Percentiles rank a stretch among this genome's conserved stretches.
phyloP scores from a whole-genome alignment of 163 green algal genomes.

The Prototheca cutis region DNA sequence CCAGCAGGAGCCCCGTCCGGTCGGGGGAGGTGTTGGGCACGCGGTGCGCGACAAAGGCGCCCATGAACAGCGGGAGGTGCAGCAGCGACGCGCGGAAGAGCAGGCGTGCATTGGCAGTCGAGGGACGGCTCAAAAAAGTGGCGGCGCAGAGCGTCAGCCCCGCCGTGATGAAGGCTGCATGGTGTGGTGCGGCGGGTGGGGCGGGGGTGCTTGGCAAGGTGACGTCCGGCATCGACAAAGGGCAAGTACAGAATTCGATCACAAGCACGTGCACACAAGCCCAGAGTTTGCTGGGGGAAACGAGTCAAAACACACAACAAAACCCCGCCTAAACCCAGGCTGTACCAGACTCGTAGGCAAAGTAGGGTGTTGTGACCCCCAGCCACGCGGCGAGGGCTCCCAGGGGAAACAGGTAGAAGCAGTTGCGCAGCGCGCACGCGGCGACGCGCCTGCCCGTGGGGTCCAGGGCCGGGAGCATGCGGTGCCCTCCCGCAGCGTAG shows the following conservation, averaged over 20 bases:
- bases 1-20: constrained; percentile 12
- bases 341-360: constrained; percentile 31
- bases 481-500: constrained; percentile 83
- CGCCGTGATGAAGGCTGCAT: constrained; percentile 28
- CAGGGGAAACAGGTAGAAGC: constrained; percentile 72
- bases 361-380: constrained; percentile 34
- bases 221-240: too few species aligned
- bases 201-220: too few species aligned
- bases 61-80: constrained; percentile 84
- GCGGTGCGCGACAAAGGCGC: constrained; percentile 66
- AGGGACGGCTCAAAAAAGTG: constrained; percentile 30
- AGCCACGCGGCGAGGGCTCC: constrained; percentile 45
- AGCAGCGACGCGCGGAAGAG: constrained; percentile 83
- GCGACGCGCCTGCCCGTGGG: constrained; percentile 69
- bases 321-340: too few species aligned
- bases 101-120: constrained; percentile 45
- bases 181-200: too few species aligned
- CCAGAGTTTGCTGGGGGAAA: too few species aligned
- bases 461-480: constrained; percentile 84
- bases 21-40: constrained; percentile 40
- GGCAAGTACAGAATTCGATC: too few species aligned
- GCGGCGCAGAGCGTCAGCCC: constrained; percentile 27
- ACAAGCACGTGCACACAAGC: too few species aligned
- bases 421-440: constrained; percentile 75
- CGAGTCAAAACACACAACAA: too few species aligned